Base-by-base conservation (phyloP, 2,329 filamentous ascomycete genomes). In the Cytospora piceicola region DNA sequence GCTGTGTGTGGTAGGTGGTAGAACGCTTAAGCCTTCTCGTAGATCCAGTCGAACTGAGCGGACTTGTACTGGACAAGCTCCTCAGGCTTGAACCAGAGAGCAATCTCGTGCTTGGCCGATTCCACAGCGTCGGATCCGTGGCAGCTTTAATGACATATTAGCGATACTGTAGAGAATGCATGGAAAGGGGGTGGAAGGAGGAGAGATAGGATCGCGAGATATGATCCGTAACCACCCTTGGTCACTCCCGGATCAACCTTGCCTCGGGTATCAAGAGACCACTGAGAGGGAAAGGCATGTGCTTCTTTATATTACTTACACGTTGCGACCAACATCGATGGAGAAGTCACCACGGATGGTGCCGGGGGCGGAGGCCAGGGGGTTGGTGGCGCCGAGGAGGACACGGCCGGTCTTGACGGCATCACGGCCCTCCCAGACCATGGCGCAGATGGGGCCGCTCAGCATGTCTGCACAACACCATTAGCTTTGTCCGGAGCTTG, bases 381-480 rank as follows among this genome's bases (percentile, higher is more conserved):
- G 95, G 91, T 99, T 98, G 88, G 95, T 99, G 83, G 95, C 95
- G 83, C 95, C 95, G 81, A 99, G 93, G 81, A 99, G 90, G 81
- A 84, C 79, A 79, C 95, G 94, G 82, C 95, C 95, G 74, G 94
- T 97, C 92, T 98, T 98, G 88, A 97, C 94, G 82, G 90, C 95
- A 78, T 99, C 94, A 88, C 91, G 92, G 79, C 95, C 95, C 84
- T 99, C 94, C 95, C 95, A 99, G 83, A 99, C 91, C 94, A 98
- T 99, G 85, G 95, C 95, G 86, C 88, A 90, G 85, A 99, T 94
- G 80, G 95, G 95, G 80, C 95, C 95, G 81, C 90, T 94, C 81
- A 88, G 85, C 95, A 98, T 99, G 89, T 98, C 93, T 96, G 72
- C 69, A 32, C 65, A 46, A 72, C 69, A 56, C 53, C 46, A 67